phyloP scores from a whole-genome alignment of 2,329 filamentous ascomycete genomes.

The Byssothecium circinans region DNA sequence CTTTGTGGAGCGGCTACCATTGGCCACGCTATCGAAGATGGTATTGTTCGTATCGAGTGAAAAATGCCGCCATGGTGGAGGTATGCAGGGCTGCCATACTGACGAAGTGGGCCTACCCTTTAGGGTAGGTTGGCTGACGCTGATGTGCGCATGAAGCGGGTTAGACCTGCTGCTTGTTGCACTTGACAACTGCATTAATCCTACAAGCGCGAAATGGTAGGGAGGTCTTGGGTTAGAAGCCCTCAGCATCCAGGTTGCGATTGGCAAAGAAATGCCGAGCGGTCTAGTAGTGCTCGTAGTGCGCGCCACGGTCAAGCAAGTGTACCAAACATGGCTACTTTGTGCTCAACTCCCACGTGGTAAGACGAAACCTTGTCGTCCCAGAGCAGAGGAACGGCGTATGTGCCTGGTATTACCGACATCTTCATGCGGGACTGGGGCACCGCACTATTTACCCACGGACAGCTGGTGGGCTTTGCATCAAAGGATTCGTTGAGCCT shows the following conservation, averaged over 20 bases:
- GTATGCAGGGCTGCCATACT: conserved; percentile 11
- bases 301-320: conserved; percentile 2
- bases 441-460: conserved; percentile 1
- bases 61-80: conserved; percentile 6
- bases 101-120: conserved; percentile 6
- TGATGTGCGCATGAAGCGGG: conserved; percentile 9
- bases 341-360: conserved; percentile 15
- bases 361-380: conserved; percentile 7
- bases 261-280: conserved; percentile 9
- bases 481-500: conserved; percentile 2
- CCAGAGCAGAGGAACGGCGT: conserved; percentile 9
- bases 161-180: conserved; percentile 9
- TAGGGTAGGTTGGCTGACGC: conserved; percentile 10
- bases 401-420: conserved; percentile 8
- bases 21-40: conserved; percentile 1
- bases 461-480: conserved; percentile 5
- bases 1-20: not conserved
- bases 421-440: not conserved
- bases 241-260: not conserved
- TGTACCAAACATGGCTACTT: not conserved
- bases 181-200: conserved; percentile 2
- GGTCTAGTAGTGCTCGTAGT: not conserved
- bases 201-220: conserved; percentile 6
- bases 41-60: conserved; percentile 7
- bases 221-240: conserved; percentile 6